These are phyloP conservation scores for Cercophora scortea DNA, from an alignment of 495 filamentous ascomycete genomes.

Conservation along the genomic window DNA sequence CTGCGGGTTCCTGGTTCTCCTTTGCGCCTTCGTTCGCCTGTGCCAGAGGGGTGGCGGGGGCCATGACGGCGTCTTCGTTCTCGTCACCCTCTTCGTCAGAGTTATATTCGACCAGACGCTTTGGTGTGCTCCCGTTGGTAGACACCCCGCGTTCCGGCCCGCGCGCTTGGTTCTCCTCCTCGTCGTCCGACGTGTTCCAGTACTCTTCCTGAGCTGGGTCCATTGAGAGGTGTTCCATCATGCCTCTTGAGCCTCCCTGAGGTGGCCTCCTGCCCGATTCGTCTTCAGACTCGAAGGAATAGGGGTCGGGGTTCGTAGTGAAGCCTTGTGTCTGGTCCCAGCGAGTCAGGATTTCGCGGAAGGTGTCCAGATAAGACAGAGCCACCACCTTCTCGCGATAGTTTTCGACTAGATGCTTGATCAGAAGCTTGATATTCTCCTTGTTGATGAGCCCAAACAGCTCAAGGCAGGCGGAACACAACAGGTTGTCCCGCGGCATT, in stretches of 20 bases:
- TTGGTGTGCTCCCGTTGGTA: conserved; percentile 44
- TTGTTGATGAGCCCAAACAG: conserved; percentile 87
- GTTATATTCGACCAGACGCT: conserved; percentile 82
- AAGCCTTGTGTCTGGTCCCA: conserved; percentile 80
- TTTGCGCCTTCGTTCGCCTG: conserved; percentile 48
- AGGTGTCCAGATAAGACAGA: conserved; percentile 83
- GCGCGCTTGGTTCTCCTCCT: conserved; percentile 50
- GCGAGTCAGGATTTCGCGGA: conserved; percentile 61
- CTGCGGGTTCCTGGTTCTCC: conserved; percentile 28
- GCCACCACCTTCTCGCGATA: conserved; percentile 73
- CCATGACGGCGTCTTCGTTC: conserved; percentile 39
- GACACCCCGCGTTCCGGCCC: conserved; percentile 17
- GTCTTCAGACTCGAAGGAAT: conserved; percentile 42
- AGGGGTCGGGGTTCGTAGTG: conserved; percentile 47
- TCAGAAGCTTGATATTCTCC: conserved; percentile 73
- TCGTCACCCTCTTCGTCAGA: conserved; percentile 72
- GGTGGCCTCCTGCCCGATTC: conserved; percentile 43
- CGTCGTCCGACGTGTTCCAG: conserved; percentile 88
- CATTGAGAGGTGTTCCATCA: conserved; percentile 60
- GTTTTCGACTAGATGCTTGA: conserved; percentile 80
- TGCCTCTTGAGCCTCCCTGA: conserved; percentile 50
- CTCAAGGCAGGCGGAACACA: conserved; percentile 94
- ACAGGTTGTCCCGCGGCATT: conserved; percentile 90
- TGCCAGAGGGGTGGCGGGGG: conserved; percentile 10
- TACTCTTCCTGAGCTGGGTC: conserved; percentile 89